Percentiles rank a stretch among this genome's conserved stretches.
Conservation (phyloP, 73 alveolate species). For the Tetrahymena borealis region DNA sequence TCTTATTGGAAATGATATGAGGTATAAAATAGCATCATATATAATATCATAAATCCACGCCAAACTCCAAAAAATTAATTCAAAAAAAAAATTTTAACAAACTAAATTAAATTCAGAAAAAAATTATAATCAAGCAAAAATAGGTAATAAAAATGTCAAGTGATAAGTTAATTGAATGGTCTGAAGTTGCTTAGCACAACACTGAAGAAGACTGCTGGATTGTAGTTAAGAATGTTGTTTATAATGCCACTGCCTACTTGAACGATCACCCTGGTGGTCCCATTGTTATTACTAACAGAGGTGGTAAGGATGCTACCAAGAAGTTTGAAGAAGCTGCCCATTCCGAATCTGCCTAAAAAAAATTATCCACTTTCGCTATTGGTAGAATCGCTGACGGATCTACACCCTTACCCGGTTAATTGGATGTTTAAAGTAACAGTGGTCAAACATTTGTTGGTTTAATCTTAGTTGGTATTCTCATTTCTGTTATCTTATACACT, state of each 20-base stretch:
- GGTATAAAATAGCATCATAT: not conserved
- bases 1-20: not conserved
- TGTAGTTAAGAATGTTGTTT: constrained; percentile 14
- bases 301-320: constrained; percentile 32
- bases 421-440: not conserved
- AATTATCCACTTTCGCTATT: not conserved
- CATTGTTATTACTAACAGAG: constrained; percentile 9
- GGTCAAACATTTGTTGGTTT: not conserved
- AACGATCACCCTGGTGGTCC: constrained; percentile 40
- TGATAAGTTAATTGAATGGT: not conserved
- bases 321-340: constrained; percentile 22
- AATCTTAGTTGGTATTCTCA: not conserved
- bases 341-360: not conserved
- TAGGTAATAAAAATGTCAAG: not conserved
- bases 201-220: constrained; percentile 25
- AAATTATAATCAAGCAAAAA: not conserved
- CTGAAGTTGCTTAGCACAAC: not conserved
- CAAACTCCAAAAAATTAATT: not conserved
- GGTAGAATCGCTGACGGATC: not conserved
- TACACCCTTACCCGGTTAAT: not conserved
- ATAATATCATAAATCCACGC: not conserved
- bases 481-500: not conserved
- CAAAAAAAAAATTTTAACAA: not conserved
- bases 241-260: constrained; percentile 7
- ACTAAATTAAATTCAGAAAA: not conserved